These are phyloP conservation scores for Flaveria ramosissima DNA, from an alignment of 129 eudicot genomes.

Conservation along the genomic window DNA sequence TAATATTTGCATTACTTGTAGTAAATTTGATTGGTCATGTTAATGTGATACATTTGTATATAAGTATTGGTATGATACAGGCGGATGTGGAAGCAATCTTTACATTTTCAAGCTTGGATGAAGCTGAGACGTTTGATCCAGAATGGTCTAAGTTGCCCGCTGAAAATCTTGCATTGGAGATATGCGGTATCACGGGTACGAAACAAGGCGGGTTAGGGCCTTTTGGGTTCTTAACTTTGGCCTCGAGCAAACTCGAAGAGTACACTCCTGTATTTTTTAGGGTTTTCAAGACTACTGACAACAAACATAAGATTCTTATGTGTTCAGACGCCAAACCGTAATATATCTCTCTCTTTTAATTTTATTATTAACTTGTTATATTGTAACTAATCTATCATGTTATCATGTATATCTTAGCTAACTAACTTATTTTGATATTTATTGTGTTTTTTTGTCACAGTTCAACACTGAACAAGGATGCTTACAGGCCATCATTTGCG, in stretches of 20 bases:
- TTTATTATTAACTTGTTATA: no score
- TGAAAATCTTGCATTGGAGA: slow-evolving; percentile 34
- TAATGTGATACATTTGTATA: slow-evolving; percentile 19
- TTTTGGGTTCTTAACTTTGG: slow-evolving; percentile 42
- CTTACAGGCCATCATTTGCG: slow-evolving; percentile 52
- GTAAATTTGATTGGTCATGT: background rate
- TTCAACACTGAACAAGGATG: slow-evolving; percentile 18
- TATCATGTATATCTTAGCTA: background rate
- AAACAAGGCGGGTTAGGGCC: slow-evolving; percentile 45
- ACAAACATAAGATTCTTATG: slow-evolving; percentile 39
- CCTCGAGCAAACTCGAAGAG: slow-evolving; percentile 36
- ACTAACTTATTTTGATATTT: background rate
- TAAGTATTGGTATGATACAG: slow-evolving; percentile 36
- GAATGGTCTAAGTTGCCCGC: slow-evolving; percentile 41
- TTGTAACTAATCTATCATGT: background rate
- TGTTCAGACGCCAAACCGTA: slow-evolving; percentile 52
- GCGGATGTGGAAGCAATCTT: slow-evolving; percentile 67
- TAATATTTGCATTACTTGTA: background rate
- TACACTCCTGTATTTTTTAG: slow-evolving; percentile 43
- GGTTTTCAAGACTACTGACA: slow-evolving; percentile 31
- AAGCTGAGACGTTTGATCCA: slow-evolving; percentile 55
- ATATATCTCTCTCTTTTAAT: background rate
- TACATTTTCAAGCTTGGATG: slow-evolving; percentile 45
- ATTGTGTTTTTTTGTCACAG: background rate
- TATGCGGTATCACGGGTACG: slow-evolving; percentile 39